A percentile compares a stretch with the other conserved stretches of the same genome.
phyloP scores from a whole-genome alignment of 192 early-diverging fungal genomes.

The Coemansia aciculifera region DNA sequence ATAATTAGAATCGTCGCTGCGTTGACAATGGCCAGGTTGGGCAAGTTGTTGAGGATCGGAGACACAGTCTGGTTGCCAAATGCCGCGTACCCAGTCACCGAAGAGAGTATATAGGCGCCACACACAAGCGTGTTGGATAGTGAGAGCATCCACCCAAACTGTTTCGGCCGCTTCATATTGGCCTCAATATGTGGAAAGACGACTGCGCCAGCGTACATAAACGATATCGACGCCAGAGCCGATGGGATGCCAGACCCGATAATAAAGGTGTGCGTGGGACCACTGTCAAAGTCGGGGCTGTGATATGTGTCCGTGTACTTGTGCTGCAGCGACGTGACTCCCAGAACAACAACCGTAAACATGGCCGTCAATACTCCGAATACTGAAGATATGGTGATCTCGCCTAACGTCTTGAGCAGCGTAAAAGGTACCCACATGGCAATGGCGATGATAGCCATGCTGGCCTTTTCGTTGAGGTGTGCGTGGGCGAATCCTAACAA shows the following conservation, averaged over 20 bases:
- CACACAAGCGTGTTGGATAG: slow-evolving; percentile 66
- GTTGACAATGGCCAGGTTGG: slow-evolving; percentile 60
- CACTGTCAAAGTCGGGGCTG: slow-evolving; percentile 25
- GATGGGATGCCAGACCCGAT: slow-evolving; percentile 71
- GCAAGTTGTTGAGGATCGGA: slow-evolving; percentile 73
- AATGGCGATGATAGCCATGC: slow-evolving; percentile 68
- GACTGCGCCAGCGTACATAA: slow-evolving; percentile 81
- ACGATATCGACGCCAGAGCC: slow-evolving; percentile 76
- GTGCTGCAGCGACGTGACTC: slow-evolving; percentile 39
- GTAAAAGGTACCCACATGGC: slow-evolving; percentile 78
- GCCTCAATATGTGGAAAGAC: slow-evolving; percentile 83
- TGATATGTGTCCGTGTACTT: slow-evolving; percentile 45
- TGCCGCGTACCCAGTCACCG: slow-evolving; percentile 69
- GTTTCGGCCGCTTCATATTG: slow-evolving; percentile 69
- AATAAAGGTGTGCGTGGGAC: slow-evolving; percentile 56
- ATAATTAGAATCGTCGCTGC: slow-evolving; percentile 75
- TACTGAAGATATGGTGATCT: slow-evolving; percentile 75
- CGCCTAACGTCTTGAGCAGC: slow-evolving; percentile 73
- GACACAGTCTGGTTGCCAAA: slow-evolving; percentile 69
- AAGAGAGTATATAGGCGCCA: slow-evolving; percentile 66
- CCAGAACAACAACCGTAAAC: slow-evolving; percentile 57
- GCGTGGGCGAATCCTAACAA: slow-evolving; percentile 55
- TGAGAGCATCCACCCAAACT: slow-evolving; percentile 70
- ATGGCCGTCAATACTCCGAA: slow-evolving; percentile 72
- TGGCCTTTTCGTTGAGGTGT: slow-evolving; percentile 52